Evolutionary conservation across 164 flowering plant genomes (phyloP), one percentile per base, ranked within the genome.

Genomic region (Euptelea pleiosperma): DNA sequence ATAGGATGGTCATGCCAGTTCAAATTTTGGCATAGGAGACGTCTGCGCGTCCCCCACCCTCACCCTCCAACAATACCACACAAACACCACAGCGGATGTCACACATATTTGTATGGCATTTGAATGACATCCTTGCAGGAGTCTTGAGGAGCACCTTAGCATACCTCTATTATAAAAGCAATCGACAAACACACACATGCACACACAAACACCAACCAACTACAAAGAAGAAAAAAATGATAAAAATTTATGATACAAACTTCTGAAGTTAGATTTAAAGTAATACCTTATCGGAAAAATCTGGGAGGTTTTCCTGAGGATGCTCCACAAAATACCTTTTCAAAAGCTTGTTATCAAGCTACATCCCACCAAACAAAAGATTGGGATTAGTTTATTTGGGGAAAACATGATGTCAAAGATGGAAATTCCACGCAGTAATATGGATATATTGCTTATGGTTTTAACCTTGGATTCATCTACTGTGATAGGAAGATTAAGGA

Each of bases 401-500:
- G 6, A 12, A 16, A n/a, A 22, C 15, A 44, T 18, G 12, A 63
- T 15, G 31, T 6, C 37, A 21, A 47, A 43, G 0, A 31, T 29
- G 39, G 48, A 44, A 50, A 36, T 25, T 18, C 30, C 10, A 31
- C 16, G 26, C 16, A 18, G 43, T 45, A 14, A 1, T 8, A 45
- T 14, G 10, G 41, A 29, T 15, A 16, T 30, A 41, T 22, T 2
- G 34, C 6, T 22, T 19, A 35, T 7, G 30, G 28, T 15, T 59
- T 63, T 52, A 68, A 89, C 99, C 97, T 91, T 94, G 8, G 91
- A 75, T 62, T 86, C 91, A 74, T 94, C 89, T 26, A 91, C 97
- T 11, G 68, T 60, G 57, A 94, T 91, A 5, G 97, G 99, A 77
- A 94, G 95, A 80, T 94, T 85, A 39, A 91, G 64, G 50, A 83